Conservation (phyloP, 108 stramenopile species). For the Cyclostephanos invisitatus region DNA sequence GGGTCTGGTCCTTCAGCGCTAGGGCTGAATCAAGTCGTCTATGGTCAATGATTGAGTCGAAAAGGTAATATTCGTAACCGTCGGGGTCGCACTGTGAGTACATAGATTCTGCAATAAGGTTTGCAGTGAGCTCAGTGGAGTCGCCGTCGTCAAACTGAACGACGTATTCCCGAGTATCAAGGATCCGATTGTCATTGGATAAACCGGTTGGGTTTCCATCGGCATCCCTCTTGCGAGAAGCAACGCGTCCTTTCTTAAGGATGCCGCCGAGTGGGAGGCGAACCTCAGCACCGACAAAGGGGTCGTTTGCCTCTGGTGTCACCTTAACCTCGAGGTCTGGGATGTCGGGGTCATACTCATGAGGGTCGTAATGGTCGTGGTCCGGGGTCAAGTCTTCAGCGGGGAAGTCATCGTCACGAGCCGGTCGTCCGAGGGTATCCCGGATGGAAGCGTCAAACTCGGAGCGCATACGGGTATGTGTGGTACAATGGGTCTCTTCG, state of each 20-base stretch:
- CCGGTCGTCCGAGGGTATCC: background rate
- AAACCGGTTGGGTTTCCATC: constrained; percentile 45
- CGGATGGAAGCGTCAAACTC: background rate
- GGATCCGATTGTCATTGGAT: too few species aligned
- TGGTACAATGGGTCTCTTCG: background rate
- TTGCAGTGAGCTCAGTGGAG: too few species aligned
- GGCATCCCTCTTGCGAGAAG: constrained; percentile 27
- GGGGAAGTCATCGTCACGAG: background rate
- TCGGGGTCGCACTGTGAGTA: too few species aligned
- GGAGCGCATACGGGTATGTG: too few species aligned
- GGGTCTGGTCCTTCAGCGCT: too few species aligned
- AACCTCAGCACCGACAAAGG: constrained; percentile 30
- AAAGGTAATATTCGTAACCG: too few species aligned
- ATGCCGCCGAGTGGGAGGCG: constrained; percentile 26
- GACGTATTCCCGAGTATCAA: too few species aligned
- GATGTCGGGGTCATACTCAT: background rate
- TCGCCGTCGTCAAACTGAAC: too few species aligned
- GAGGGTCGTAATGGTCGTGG: background rate
- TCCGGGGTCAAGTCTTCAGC: constrained; percentile 2
- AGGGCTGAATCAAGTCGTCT: too few species aligned
- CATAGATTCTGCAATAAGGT: too few species aligned
- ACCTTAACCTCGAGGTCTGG: background rate
- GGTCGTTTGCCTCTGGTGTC: too few species aligned
- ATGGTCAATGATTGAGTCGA: too few species aligned
- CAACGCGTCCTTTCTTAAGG: constrained; percentile 23